Percentiles rank a stretch among this genome's conserved stretches.
These are phyloP conservation scores for Lecanicillium sp. DNA, from an alignment of 2,329 filamentous ascomycete genomes.

Conservation along the genomic window DNA sequence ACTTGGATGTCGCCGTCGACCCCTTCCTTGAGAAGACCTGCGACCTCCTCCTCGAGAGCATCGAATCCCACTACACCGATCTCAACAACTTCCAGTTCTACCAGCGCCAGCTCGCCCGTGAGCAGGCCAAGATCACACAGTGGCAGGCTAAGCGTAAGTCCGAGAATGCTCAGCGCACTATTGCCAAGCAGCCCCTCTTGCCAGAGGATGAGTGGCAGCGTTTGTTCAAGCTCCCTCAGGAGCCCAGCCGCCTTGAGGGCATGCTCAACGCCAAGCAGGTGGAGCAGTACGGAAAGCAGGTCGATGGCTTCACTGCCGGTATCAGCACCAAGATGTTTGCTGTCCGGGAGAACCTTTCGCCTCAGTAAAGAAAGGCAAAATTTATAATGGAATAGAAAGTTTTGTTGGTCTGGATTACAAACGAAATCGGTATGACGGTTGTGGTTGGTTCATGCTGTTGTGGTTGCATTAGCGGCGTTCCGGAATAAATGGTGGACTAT, in stretches of 20 bases:
- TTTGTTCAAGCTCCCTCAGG: slow-evolving; percentile 93
- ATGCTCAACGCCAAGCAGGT: slow-evolving; percentile 94
- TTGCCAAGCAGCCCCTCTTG: slow-evolving; percentile 80
- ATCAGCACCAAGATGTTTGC: slow-evolving; percentile 98
- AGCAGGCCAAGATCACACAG: slow-evolving; percentile 91
- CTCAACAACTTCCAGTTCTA: slow-evolving; percentile 98
- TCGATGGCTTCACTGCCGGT: slow-evolving; percentile 88
- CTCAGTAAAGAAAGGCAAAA: slow-evolving; percentile 31
- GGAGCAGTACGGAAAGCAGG: slow-evolving; percentile 94
- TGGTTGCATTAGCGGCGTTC: slow-evolving; percentile 34
- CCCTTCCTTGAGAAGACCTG: slow-evolving; percentile 98
- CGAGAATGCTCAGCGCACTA: slow-evolving; percentile 77
- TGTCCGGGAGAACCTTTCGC: slow-evolving; percentile 63
- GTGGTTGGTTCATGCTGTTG: slow-evolving; percentile 14
- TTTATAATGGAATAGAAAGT: neutral
- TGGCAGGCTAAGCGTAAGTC: slow-evolving; percentile 97
- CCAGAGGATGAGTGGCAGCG: slow-evolving; percentile 98
- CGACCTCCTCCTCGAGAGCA: slow-evolving; percentile 90
- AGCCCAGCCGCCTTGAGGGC: slow-evolving; percentile 86
- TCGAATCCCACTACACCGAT: slow-evolving; percentile 96
- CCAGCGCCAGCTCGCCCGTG: slow-evolving; percentile 83
- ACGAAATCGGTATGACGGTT: neutral
- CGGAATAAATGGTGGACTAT: slow-evolving; percentile 27
- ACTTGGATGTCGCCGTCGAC: slow-evolving; percentile 87
- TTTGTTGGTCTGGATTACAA: no score